These are phyloP conservation scores for Favolaschia claudopus DNA, from an alignment of 768 basidiomycete genomes.

Conservation along the genomic window DNA sequence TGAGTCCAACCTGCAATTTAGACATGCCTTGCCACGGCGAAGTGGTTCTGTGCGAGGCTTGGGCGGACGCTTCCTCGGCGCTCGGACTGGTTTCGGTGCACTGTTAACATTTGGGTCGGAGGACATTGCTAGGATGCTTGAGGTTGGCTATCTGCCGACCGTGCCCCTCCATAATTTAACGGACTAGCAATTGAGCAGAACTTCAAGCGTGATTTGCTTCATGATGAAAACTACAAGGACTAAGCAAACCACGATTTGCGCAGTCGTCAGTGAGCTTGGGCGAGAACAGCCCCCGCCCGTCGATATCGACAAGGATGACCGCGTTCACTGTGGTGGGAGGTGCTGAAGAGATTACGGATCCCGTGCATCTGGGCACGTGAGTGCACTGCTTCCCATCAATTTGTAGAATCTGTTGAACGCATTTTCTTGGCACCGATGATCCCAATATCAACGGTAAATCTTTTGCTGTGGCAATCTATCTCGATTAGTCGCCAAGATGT, in stretches of 20 bases:
- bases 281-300: no score
- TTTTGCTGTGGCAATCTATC: no score
- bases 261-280: no score
- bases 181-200: background rate
- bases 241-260: background rate
- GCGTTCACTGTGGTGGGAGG: no score
- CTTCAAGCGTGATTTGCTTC: constrained; percentile 11
- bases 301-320: no score
- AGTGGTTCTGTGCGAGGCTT: constrained; percentile 29
- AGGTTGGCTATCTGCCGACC: background rate
- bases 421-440: no score
- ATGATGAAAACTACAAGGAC: constrained; percentile 6
- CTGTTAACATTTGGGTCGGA: constrained; percentile 3
- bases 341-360: no score
- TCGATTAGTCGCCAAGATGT: no score
- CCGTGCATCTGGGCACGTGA: no score
- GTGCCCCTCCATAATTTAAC: background rate
- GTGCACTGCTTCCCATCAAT: no score
- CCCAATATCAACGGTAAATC: no score
- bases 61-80: constrained; percentile 18
- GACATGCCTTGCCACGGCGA: constrained; percentile 32
- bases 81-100: background rate
- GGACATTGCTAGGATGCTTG: background rate
- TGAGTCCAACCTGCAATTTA: constrained; percentile 30
- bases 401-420: no score